Base-by-base conservation (phyloP, 2,329 filamentous ascomycete genomes). In the Aureobasidium sp. region DNA sequence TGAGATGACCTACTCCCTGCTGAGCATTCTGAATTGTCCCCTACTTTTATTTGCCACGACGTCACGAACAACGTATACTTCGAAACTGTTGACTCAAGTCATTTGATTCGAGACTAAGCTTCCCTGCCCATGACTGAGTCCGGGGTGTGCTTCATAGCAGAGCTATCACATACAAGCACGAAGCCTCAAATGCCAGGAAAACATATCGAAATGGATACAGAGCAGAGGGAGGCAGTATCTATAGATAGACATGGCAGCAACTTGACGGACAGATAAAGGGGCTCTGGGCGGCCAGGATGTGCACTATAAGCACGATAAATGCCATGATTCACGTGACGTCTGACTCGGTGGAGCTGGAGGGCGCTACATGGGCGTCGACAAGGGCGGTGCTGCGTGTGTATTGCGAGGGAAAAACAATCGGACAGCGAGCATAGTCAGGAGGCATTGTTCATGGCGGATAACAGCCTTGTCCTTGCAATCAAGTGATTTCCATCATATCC, bases 1-100 rank as follows among this genome's bases (percentile, higher is more conserved):
- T 97, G 80, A 39, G n/a, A 15, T 6, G 42, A 34, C 32, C 12
- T n/a, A 3, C 20, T 46, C n/a, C 17, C 13, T 3, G 4, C 34
- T 39, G 34, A 13, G 20, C 36, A 17, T 29, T 20, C 10, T 13
- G 23, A 7, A 32, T 15, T 44, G 15, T 44, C 26, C 37, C 23
- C 23, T 44, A n/a, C 27, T 57, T 15, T 39, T 13, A 58, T 12
- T 29, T 37, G 12, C 37, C n/a, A 58, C 55, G 42, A 58, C 23
- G 55, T 58, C 9, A 58, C 32, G 55, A 58, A 44, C 29, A 55
- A 42, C 2, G 9, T 32, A 26, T 4, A 29, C 27, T 32, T 10
- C 5, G n/a, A 37, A 20, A 3, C 15, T 26, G 37, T 17, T 34
- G 23, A 52, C 2, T 39, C 3, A 12, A 52, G 20, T 27, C 13